Conservation (phyloP, 2,329 filamentous ascomycete species). For the Cercospora berteroae region DNA sequence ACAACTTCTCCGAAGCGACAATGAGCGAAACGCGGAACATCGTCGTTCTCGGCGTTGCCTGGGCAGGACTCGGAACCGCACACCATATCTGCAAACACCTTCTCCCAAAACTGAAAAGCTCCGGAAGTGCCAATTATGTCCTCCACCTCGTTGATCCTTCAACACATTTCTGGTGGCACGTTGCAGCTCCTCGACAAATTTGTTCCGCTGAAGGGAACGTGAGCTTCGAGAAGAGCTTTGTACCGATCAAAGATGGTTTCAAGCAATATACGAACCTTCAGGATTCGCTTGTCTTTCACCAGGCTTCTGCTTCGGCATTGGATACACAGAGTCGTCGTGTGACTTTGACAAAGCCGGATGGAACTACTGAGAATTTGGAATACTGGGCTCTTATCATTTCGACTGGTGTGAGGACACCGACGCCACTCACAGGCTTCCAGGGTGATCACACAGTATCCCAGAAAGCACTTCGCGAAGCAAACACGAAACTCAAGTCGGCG, state of each 20-base stretch:
- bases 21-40: slow-evolving; percentile 45
- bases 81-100: slow-evolving; percentile 56
- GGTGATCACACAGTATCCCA: slow-evolving; percentile 37
- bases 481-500: slow-evolving; percentile 37
- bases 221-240: slow-evolving; percentile 48
- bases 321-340: slow-evolving; percentile 47
- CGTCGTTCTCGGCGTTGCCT: slow-evolving; percentile 56
- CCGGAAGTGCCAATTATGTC: slow-evolving; percentile 44
- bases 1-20: not conserved
- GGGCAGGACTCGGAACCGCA: slow-evolving; percentile 51
- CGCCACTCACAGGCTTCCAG: slow-evolving; percentile 47
- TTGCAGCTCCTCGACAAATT: slow-evolving; percentile 54
- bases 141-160: slow-evolving; percentile 56
- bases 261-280: slow-evolving; percentile 47
- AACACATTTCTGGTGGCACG: slow-evolving; percentile 53
- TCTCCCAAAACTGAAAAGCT: slow-evolving; percentile 42
- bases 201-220: slow-evolving; percentile 49
- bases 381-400: slow-evolving; percentile 59
- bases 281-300: slow-evolving; percentile 47
- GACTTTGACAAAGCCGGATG: slow-evolving; percentile 38
- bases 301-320: slow-evolving; percentile 50
- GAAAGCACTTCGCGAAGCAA: slow-evolving; percentile 36
- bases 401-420: slow-evolving; percentile 51
- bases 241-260: slow-evolving; percentile 52
- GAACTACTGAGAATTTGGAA: slow-evolving; percentile 39